Evolutionary conservation across 257 asterid species (phyloP), one percentile per base, ranked within the genome.

Genomic region (Salvia miltiorrhiza): DNA sequence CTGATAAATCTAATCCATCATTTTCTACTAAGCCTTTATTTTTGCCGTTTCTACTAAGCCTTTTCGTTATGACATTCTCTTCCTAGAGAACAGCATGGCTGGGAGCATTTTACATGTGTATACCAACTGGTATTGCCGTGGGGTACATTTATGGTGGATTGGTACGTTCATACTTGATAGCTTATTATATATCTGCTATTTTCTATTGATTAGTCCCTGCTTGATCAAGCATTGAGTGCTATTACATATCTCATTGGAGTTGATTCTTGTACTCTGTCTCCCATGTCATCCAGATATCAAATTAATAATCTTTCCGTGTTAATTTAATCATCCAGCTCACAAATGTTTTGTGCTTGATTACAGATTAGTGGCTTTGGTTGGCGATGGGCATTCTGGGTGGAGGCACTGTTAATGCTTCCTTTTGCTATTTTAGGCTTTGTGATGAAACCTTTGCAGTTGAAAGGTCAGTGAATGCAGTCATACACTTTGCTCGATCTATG

Each of bases 31-130:
- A 19, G 33, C 55, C 70, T 58, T 45, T 68, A 12, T 30, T 14
- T 58, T 4, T 13, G 65, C 50, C 35, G 20, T 37, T 64, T 53
- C 23, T n/a, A n/a, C n/a, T n/a, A n/a, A n/a, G n/a, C n/a, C n/a
- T n/a, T n/a, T n/a, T n/a, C n/a, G n/a, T n/a, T n/a, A n/a, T n/a
- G n/a, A n/a, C n/a, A n/a, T 13, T 37, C 54, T 69, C 41, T 72
- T 72, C 39, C 48, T 3, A 94, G 97, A 91, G 90, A 81, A 86
- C 88, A 53, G 88, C 92, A 66, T 94, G 99, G 97, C 89, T 94
- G 41, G 97, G 97, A 72, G 79, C 92, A 52, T 94, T 94, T 81
- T 94, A 91, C 86, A 91, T 91, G 99, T 94, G 99, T 77, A 94
- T 89, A 82, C 97, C 97, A 24, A 77, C 90, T 9, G 97, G 99